phyloP scores from a whole-genome alignment of 257 asterid genomes.

The Rehmannia glutinosa region DNA sequence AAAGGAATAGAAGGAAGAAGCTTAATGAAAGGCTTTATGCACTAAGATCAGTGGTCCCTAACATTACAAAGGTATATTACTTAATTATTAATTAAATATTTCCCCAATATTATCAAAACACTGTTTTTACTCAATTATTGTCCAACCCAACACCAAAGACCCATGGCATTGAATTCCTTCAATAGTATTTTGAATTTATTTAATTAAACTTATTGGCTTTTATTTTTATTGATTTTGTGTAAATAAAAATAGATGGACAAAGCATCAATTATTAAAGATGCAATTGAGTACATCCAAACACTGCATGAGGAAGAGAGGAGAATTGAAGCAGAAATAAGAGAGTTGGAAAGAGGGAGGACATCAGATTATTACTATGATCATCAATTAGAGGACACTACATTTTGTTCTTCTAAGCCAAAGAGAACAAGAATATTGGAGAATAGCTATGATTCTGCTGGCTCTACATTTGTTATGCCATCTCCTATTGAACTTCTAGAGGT shows the following conservation, averaged over 20 bases:
- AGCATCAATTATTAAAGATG: slow-evolving; percentile 85
- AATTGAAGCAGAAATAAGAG: slow-evolving; percentile 52
- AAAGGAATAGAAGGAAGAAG: slow-evolving; percentile 66
- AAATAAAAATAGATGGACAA: slow-evolving; percentile 62
- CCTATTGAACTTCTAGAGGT: slow-evolving; percentile 78
- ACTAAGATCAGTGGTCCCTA: slow-evolving; percentile 71
- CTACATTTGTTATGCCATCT: slow-evolving; percentile 19
- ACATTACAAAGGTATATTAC: slow-evolving; percentile 47
- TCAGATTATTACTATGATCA: slow-evolving; percentile 35
- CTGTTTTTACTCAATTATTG: no score
- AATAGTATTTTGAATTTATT: background rate
- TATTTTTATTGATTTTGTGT: background rate
- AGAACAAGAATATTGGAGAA: slow-evolving; percentile 35
- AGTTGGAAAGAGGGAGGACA: slow-evolving; percentile 42
- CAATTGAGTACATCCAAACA: slow-evolving; percentile 63
- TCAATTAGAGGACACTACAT: slow-evolving; percentile 29
- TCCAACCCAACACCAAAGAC: no score
- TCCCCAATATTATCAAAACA: no score
- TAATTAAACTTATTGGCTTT: background rate
- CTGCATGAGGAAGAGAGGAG: slow-evolving; percentile 57
- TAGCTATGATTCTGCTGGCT: slow-evolving; percentile 21
- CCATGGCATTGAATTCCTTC: background rate
- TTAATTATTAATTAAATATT: no score
- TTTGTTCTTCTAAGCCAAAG: slow-evolving; percentile 38
- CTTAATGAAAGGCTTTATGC: slow-evolving; percentile 68